Conservation (phyloP, 2,329 filamentous ascomycete genomes). For the Chaetomiaceae sp. region DNA sequence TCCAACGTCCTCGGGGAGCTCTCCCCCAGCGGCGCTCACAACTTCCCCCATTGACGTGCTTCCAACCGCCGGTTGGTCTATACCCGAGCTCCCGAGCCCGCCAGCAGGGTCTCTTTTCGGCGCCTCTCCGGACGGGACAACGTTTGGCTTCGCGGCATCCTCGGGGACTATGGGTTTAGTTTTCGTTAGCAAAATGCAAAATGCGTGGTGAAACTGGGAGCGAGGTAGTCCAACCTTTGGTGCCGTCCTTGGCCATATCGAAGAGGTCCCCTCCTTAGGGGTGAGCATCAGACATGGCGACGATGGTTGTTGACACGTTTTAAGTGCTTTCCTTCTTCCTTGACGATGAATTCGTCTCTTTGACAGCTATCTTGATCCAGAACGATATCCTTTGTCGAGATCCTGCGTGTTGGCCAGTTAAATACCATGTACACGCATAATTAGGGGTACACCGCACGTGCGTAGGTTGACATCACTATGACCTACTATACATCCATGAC, state of each 20-base stretch:
- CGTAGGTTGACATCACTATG: too few species aligned
- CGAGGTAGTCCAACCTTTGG: too few species aligned
- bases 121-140: slow-evolving; percentile 11
- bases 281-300: slow-evolving; percentile 15
- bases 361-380: too few species aligned
- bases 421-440: too few species aligned
- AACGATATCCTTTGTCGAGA: too few species aligned
- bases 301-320: neutral
- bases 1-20: slow-evolving; percentile 23
- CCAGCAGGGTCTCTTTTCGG: slow-evolving; percentile 5
- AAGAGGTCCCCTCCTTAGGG: slow-evolving; percentile 23
- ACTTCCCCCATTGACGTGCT: slow-evolving; percentile 16
- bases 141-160: slow-evolving; percentile 24
- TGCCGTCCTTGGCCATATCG: slow-evolving; percentile 27
- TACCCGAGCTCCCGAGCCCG: too few species aligned
- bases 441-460: too few species aligned
- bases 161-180: slow-evolving; percentile 14
- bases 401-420: too few species aligned
- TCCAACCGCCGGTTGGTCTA: slow-evolving; percentile 12
- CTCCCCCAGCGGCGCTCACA: slow-evolving; percentile 17
- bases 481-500: too few species aligned
- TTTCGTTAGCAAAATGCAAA: neutral
- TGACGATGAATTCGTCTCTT: too few species aligned
- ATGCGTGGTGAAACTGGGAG: too few species aligned
- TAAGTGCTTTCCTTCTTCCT: too few species aligned